A percentile compares a stretch with the other conserved stretches of the same genome.
These are phyloP conservation scores for Boletus insuetus DNA, from an alignment of 768 basidiomycete species.

Conservation along the genomic window DNA sequence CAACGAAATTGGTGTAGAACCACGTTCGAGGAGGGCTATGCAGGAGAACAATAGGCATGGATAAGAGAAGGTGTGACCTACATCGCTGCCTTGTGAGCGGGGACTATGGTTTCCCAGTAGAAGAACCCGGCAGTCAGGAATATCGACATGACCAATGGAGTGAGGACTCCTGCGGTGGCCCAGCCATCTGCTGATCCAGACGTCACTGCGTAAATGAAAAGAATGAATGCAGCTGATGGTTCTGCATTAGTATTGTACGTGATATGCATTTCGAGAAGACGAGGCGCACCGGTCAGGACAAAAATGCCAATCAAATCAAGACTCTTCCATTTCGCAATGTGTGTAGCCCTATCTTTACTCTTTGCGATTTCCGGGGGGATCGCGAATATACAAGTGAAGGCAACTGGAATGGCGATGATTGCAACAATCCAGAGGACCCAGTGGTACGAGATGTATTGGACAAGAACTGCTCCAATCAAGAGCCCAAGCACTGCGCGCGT, in stretches of 20 bases:
- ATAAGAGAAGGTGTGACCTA: constrained; percentile 18
- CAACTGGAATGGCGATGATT: constrained; percentile 36
- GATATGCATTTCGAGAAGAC: background rate
- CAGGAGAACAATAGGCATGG: background rate
- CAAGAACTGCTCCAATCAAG: constrained; percentile 43
- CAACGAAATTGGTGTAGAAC: constrained; percentile 40
- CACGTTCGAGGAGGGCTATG: constrained; percentile 41
- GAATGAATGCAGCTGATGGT: constrained; percentile 33
- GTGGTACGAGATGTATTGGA: constrained; percentile 39
- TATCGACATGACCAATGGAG: constrained; percentile 45
- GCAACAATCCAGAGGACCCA: constrained; percentile 53
- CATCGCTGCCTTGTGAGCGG: constrained; percentile 41
- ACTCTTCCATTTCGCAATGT: constrained; percentile 23
- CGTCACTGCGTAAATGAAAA: constrained; percentile 44
- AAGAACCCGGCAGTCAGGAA: constrained; percentile 44
- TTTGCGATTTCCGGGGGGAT: constrained; percentile 29
- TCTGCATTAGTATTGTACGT: background rate
- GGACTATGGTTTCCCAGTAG: constrained; percentile 45
- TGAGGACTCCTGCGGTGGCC: constrained; percentile 43
- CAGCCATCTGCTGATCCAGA: constrained; percentile 50
- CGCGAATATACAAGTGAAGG: constrained; percentile 30
- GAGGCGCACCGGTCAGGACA: constrained; percentile 35
- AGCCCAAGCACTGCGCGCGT: constrained; percentile 36
- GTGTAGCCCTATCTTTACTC: background rate
- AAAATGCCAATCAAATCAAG: constrained; percentile 41